Conservation (phyloP, 495 filamentous ascomycete species). For the Aspergillus hancockii region DNA sequence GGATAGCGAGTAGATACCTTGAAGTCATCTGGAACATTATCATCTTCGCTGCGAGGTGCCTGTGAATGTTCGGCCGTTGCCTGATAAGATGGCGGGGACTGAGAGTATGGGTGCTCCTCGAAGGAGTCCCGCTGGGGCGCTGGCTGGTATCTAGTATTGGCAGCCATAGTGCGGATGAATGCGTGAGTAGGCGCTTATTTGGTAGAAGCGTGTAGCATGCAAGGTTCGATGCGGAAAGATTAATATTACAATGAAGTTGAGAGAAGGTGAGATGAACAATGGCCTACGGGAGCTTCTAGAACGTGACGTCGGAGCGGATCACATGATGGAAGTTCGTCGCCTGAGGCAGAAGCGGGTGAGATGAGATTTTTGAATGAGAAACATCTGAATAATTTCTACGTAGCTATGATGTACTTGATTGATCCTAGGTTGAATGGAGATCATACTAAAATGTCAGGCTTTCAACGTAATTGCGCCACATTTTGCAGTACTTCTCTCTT, state of each 20-base stretch:
- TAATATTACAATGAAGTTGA: background rate
- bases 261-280: background rate
- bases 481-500: too few species aligned
- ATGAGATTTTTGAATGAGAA: too few species aligned
- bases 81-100: constrained; percentile 77
- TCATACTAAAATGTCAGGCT: too few species aligned
- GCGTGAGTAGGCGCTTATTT: constrained; percentile 3
- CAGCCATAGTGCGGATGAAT: constrained; percentile 52
- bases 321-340: constrained; percentile 3
- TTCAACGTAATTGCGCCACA: too few species aligned
- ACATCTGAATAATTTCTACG: too few species aligned
- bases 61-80: constrained; percentile 39
- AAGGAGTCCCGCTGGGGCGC: constrained; percentile 75
- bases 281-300: constrained; percentile 2
- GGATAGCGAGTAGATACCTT: constrained; percentile 56
- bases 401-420: too few species aligned
- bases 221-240: background rate
- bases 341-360: background rate
- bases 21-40: constrained; percentile 95
- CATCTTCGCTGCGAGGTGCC: constrained; percentile 78
- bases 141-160: constrained; percentile 67
- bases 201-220: constrained; percentile 8
- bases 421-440: too few species aligned
- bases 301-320: constrained; percentile 13
- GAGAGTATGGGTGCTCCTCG: constrained; percentile 67